Percentiles rank a stretch among this genome's conserved stretches.
phyloP scores from a whole-genome alignment of 169 alveolate genomes.

The Besnoitia besnoiti region DNA sequence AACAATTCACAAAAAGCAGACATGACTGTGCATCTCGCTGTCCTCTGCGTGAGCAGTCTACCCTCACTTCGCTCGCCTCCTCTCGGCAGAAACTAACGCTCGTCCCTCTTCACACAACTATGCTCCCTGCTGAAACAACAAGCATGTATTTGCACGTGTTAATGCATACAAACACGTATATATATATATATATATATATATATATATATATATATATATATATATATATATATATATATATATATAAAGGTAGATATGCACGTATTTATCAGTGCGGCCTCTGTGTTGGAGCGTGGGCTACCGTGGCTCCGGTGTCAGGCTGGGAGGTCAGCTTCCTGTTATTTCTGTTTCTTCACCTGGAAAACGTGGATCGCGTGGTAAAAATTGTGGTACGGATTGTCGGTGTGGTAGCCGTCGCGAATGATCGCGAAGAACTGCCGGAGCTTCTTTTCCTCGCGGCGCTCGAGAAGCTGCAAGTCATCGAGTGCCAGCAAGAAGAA shows the following conservation, averaged over 20 bases:
- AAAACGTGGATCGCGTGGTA: constrained; percentile 69
- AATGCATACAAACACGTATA: not conserved
- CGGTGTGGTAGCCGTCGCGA: constrained; percentile 71
- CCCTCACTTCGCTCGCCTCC: too few relatives aligned
- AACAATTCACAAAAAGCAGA: not conserved
- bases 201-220: not conserved
- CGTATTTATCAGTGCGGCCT: too few relatives aligned
- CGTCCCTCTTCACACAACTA: not conserved
- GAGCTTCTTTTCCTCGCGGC: constrained; percentile 44
- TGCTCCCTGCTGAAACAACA: not conserved
- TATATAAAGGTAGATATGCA: too few relatives aligned
- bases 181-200: not conserved
- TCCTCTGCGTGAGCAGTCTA: too few relatives aligned
- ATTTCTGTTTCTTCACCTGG: constrained; percentile 37
- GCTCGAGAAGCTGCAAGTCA: constrained; percentile 54
- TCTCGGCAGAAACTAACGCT: too few relatives aligned
- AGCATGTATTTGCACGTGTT: not conserved
- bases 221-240: too few relatives aligned
- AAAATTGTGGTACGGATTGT: constrained; percentile 71
- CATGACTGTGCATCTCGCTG: too few relatives aligned
- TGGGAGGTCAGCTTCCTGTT: too few relatives aligned
- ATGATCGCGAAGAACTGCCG: constrained; percentile 54
- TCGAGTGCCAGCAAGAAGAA: constrained; percentile 63
- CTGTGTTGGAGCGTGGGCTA: too few relatives aligned
- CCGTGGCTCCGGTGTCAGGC: too few relatives aligned